These are phyloP conservation scores for Cystobasidiaceae sp. DNA, from an alignment of 1,284 basidiomycete genomes.

Conservation along the genomic window DNA sequence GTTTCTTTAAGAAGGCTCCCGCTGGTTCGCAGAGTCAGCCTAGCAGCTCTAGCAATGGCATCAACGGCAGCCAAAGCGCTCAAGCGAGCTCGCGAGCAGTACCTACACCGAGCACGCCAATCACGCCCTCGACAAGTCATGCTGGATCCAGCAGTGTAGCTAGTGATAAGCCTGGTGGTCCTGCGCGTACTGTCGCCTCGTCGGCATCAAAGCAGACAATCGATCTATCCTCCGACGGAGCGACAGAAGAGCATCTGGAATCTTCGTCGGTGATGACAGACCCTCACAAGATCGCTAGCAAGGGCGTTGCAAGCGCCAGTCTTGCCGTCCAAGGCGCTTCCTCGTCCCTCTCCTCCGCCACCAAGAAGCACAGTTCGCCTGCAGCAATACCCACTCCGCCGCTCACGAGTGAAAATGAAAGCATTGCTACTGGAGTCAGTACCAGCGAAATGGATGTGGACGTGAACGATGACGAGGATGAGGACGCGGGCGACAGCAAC, in stretches of 20 bases:
- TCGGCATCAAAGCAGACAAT: slow-evolving; percentile 17
- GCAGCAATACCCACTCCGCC: background rate
- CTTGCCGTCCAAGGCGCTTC: background rate
- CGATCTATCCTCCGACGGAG: slow-evolving; percentile 9
- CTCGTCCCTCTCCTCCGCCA: background rate
- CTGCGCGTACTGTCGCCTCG: background rate
- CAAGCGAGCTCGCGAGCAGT: too few relatives aligned
- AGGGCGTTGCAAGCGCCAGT: background rate
- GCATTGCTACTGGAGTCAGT: background rate
- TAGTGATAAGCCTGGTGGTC: too few relatives aligned
- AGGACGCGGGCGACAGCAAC: slow-evolving; percentile 18
- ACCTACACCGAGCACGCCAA: background rate
- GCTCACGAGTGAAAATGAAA: background rate
- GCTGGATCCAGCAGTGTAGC: slow-evolving; percentile 2
- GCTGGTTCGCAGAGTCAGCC: slow-evolving; percentile 4
- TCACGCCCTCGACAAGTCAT: slow-evolving; percentile 6
- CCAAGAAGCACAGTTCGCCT: background rate
- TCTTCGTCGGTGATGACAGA: background rate
- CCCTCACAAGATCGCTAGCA: background rate
- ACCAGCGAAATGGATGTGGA: slow-evolving; percentile 7
- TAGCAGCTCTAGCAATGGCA: slow-evolving; percentile 19
- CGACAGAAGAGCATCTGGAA: slow-evolving; percentile 15
- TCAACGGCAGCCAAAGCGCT: background rate
- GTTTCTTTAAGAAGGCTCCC: slow-evolving; percentile 46
- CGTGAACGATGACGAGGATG: background rate